These are phyloP conservation scores for Medicago arabica DNA, from an alignment of 306 rosid genomes.

Conservation along the genomic window DNA sequence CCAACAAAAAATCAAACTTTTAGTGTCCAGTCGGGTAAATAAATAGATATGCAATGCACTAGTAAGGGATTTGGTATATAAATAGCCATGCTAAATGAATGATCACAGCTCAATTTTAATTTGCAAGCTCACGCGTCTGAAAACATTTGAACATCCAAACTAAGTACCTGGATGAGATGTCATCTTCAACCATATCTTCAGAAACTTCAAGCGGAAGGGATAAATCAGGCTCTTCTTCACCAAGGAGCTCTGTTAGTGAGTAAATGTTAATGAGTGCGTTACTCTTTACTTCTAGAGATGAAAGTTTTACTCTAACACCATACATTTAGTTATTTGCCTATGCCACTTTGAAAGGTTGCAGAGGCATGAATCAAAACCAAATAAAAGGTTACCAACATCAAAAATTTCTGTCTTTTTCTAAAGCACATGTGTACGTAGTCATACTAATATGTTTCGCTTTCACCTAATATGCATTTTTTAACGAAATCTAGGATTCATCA, in stretches of 20 bases:
- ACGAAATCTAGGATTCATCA: conserved; percentile 21
- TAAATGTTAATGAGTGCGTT: conserved; percentile 22
- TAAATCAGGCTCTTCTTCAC: conserved; percentile 75
- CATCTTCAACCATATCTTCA: conserved; percentile 83
- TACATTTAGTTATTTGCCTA: conserved; percentile 8
- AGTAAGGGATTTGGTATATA: conserved; percentile 23
- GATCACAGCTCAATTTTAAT: conserved; percentile 33
- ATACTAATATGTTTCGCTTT: conserved; percentile 21
- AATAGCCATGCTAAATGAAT: conserved; percentile 18
- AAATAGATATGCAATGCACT: neutral
- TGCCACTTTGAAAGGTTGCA: conserved; percentile 16
- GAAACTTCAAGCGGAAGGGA: conserved; percentile 78
- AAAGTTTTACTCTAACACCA: conserved; percentile 10
- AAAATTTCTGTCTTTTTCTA: neutral
- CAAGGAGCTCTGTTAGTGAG: conserved; percentile 64
- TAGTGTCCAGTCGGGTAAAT: conserved; percentile 30
- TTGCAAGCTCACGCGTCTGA: conserved; percentile 2
- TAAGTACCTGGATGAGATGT: conserved; percentile 79
- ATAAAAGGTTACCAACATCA: neutral
- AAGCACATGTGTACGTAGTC: neutral
- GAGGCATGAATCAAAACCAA: conserved; percentile 33
- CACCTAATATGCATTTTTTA: conserved; percentile 10
- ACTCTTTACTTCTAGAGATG: conserved; percentile 24
- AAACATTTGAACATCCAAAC: conserved; percentile 37
- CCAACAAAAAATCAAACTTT: conserved; percentile 5